These are phyloP conservation scores for Fusarium bactridioides DNA, from an alignment of 2,329 filamentous ascomycete genomes.

Conservation along the genomic window DNA sequence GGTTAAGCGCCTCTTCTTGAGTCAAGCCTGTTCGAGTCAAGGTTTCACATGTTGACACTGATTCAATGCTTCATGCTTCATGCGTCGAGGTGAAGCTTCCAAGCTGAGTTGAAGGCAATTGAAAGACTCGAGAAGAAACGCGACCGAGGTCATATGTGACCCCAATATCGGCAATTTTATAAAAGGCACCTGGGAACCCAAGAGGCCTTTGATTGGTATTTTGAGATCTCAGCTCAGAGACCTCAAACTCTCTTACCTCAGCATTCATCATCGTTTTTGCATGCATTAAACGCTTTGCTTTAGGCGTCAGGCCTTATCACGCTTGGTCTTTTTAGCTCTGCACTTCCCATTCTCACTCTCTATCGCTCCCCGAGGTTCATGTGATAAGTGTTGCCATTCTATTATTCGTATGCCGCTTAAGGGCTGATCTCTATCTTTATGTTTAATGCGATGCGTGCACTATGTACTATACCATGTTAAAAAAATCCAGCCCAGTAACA, in stretches of 20 bases:
- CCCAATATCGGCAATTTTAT: background rate
- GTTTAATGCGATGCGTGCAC: conserved; percentile 7
- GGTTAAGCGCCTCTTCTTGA: conserved; percentile 13
- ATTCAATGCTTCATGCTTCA: background rate
- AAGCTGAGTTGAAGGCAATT: background rate
- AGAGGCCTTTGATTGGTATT: background rate
- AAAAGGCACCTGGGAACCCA: no score
- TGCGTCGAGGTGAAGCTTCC: background rate
- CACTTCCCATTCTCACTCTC: background rate
- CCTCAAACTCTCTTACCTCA: background rate
- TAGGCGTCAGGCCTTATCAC: background rate
- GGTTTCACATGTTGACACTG: conserved; percentile 6
- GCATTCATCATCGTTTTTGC: background rate
- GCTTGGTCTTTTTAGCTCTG: background rate
- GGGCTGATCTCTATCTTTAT: conserved; percentile 10
- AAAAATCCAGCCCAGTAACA: background rate
- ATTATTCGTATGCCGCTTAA: conserved; percentile 2
- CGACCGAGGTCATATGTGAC: background rate
- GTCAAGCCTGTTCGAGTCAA: conserved; percentile 22
- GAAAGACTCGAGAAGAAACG: background rate
- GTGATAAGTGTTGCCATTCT: conserved; percentile 15
- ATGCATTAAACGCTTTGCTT: background rate
- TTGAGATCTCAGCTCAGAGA: background rate
- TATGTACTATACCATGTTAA: conserved; percentile 15
- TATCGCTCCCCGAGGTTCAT: background rate